phyloP scores from a whole-genome alignment of 2,329 filamentous ascomycete genomes.

The Hypoxylon rubiginosum region DNA sequence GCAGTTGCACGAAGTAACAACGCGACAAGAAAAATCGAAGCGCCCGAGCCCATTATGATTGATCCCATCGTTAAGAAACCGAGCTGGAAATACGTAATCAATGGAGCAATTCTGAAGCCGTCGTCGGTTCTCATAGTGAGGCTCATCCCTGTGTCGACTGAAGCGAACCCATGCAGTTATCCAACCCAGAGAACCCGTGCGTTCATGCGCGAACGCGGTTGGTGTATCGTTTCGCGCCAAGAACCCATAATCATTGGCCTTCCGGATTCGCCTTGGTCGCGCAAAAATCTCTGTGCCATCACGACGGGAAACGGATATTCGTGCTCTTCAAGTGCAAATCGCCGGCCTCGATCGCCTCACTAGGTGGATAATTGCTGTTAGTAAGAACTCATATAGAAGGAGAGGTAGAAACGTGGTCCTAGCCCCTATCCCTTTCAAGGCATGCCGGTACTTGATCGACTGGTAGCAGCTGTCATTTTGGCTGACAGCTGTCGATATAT shows the following conservation, averaged over 20 bases:
- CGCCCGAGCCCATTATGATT: conserved; percentile 8
- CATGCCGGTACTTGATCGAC: neutral
- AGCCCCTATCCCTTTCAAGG: neutral
- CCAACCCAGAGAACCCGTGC: conserved; percentile 30
- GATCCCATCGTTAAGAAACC: conserved; percentile 7
- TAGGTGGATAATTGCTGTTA: neutral
- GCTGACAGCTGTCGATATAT: neutral
- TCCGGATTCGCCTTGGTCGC: conserved; percentile 21
- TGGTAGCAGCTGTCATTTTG: neutral
- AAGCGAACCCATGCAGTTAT: neutral
- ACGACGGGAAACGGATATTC: neutral
- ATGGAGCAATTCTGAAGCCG: neutral
- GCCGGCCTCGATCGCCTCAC: neutral
- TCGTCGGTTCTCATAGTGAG: conserved; percentile 2
- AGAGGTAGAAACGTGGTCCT: neutral
- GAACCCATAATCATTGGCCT: conserved; percentile 15
- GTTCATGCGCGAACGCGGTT: conserved; percentile 19
- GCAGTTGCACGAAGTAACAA: conserved; percentile 7
- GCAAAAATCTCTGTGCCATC: conserved; percentile 11
- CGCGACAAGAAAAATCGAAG: neutral
- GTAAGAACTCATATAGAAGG: neutral
- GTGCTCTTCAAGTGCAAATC: neutral
- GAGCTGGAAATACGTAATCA: conserved; percentile 4
- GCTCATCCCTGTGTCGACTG: conserved; percentile 9
- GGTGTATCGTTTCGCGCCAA: conserved; percentile 27